Conservation (phyloP, 768 basidiomycete species). For the Pleurotus giganteus region DNA sequence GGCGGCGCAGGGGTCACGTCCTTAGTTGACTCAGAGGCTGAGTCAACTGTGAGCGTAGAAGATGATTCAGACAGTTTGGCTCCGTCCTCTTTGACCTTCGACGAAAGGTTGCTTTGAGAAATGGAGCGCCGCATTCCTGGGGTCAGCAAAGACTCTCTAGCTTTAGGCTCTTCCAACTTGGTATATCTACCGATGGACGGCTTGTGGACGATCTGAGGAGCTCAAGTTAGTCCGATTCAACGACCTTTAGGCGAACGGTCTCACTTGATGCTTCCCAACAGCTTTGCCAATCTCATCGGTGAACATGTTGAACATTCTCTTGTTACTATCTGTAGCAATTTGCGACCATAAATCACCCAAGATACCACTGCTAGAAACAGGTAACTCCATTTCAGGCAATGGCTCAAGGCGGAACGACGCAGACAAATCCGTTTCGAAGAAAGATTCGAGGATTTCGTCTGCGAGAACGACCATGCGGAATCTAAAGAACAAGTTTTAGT, state of each 20-base stretch:
- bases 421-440: constrained; percentile 92
- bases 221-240: not conserved
- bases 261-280: constrained; percentile 87
- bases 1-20: constrained; percentile 26
- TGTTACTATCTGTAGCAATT: constrained; percentile 89
- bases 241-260: constrained; percentile 13
- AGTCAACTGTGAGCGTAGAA: constrained; percentile 52
- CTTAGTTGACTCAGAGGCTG: constrained; percentile 28
- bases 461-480: constrained; percentile 99
- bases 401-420: constrained; percentile 82
- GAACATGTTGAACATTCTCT: constrained; percentile 89
- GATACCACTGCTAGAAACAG: constrained; percentile 56
- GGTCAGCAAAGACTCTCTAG: constrained; percentile 82
- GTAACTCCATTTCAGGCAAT: constrained; percentile 65
- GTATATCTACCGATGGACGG: constrained; percentile 89
- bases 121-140: constrained; percentile 60
- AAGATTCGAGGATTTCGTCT: constrained; percentile 93
- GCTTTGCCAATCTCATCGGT: constrained; percentile 94
- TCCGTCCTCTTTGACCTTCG: constrained; percentile 31
- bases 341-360: constrained; percentile 86
- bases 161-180: constrained; percentile 81
- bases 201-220: constrained; percentile 57
- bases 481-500: constrained; percentile 32
- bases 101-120: constrained; percentile 50
- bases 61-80: constrained; percentile 33